Base-by-base conservation (phyloP, 2,329 filamentous ascomycete genomes). In the Calonectria naviculata region DNA sequence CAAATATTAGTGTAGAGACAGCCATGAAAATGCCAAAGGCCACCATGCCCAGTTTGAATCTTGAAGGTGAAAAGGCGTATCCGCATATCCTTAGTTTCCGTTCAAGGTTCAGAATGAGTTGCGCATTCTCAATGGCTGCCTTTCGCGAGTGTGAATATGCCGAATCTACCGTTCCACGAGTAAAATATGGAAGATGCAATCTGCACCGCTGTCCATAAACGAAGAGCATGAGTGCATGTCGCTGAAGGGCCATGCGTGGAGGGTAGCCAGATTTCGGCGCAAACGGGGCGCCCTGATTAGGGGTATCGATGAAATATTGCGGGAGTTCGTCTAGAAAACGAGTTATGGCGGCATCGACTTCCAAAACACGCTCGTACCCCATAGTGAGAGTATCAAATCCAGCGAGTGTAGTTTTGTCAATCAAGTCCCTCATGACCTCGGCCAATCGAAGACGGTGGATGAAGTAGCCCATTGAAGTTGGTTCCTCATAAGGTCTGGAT, bases 361-460 rank as follows among this genome's bases (percentile, higher is more conserved):
- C 77, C 38, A 83, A 46, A 13, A 85, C 77, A 17, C 76, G 76
- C 2, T 79, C 73, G 44, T 83, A 82, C 36, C 80, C 73, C 7
- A 78, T 74, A 29, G 80, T 77, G 15, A 84, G 81, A n/a, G 75
- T 69, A 19, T 71, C 76, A 8, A 77, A 73, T 1, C 74, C 71
- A 8, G 71, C 70, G 12, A 80, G 71, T 7, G 79, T 76, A 8
- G 75, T 76, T 17, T 77, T 75, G 44, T 86, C 84, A n/a, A 81
- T 75, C 12, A 84, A 78, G 5, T 75, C 73, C 9, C 82, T 83
- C 58, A 79, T 79, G 21, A 84, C 73, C 49, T 85, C 83, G 5
- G 81, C 79, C 1, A 86, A 75, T 7, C 80, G 81, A 56, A 83
- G 78, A 17, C 84, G 81, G 47, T 83, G 80, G 10, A 86, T 71